phyloP scores from a whole-genome alignment of 2,329 filamentous ascomycete species.

The Phyllosticta capitalensis region DNA sequence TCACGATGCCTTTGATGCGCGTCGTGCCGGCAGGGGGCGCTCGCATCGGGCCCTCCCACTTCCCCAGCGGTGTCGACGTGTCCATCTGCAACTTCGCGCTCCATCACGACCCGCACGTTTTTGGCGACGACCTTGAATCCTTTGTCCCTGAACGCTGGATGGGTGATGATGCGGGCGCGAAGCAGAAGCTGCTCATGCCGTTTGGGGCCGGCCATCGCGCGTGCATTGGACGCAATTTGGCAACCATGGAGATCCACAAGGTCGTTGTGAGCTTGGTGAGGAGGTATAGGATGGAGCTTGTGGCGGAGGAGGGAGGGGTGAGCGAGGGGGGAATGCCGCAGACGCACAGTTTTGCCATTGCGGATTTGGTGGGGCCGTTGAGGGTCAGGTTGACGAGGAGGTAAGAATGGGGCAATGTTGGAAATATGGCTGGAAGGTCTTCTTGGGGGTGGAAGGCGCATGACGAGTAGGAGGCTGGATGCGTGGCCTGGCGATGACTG shows the following conservation, averaged over 20 bases:
- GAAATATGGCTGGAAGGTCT: too few species aligned
- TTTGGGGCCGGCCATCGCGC: conserved; percentile 2
- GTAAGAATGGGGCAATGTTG: neutral
- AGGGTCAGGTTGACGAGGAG: neutral
- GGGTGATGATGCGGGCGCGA: neutral
- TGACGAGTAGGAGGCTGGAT: too few species aligned
- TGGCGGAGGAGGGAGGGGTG: neutral
- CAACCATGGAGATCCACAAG: conserved; percentile 1
- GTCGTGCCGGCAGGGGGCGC: neutral
- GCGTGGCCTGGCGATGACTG: too few species aligned
- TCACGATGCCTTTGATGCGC: conserved; percentile 7
- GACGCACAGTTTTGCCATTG: neutral
- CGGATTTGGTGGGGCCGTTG: neutral
- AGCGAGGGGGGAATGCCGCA: neutral
- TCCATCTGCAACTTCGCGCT: neutral
- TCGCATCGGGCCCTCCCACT: neutral
- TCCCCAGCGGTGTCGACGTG: neutral
- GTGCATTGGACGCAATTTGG: conserved; percentile 1
- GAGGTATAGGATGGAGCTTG: neutral
- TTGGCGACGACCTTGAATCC: neutral
- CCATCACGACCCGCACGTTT: neutral
- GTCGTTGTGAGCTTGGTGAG: neutral
- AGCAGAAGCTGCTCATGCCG: neutral
- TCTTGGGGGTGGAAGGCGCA: too few species aligned
- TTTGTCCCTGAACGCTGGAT: neutral